Evolutionary conservation across 139 green algal genomes (phyloP).

Genomic region (Chlamydomonas urium): DNA sequence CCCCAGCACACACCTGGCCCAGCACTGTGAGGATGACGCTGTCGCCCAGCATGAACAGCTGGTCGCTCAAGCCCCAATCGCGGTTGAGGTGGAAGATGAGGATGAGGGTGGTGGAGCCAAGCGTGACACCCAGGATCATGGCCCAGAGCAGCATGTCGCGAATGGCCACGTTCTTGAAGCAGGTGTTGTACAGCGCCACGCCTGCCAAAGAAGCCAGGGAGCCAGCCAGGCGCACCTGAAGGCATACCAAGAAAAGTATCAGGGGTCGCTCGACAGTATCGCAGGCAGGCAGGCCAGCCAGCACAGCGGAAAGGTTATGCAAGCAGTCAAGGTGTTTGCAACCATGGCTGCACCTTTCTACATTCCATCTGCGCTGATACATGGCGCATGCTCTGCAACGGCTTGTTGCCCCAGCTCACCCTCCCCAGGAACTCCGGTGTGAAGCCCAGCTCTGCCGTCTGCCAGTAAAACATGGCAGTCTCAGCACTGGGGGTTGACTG

Average conservation of each 20-base stretch:
- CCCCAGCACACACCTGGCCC: slow-evolving; percentile 60
- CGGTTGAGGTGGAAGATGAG: slow-evolving; percentile 59
- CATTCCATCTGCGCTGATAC: too few relatives aligned
- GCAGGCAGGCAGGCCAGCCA: too few relatives aligned
- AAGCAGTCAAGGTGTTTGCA: too few relatives aligned
- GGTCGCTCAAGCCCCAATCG: slow-evolving; percentile 63
- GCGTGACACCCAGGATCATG: slow-evolving; percentile 61
- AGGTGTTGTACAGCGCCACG: slow-evolving; percentile 45
- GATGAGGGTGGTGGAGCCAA: slow-evolving; percentile 83
- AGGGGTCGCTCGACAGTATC: too few relatives aligned
- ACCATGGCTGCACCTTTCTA: too few relatives aligned
- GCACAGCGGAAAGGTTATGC: too few relatives aligned
- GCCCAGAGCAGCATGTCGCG: slow-evolving; percentile 48
- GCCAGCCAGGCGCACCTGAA: slow-evolving; percentile 63
- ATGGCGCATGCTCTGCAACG: too few relatives aligned
- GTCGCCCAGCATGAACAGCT: slow-evolving; percentile 92
- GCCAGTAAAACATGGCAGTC: slow-evolving; percentile 66
- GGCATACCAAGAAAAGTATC: too few relatives aligned
- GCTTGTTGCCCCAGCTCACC: too few relatives aligned
- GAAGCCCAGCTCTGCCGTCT: slow-evolving; percentile 61
- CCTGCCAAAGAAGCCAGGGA: slow-evolving; percentile 65
- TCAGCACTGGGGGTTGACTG: slow-evolving; percentile 53
- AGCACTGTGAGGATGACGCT: slow-evolving; percentile 88
- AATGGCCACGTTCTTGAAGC: slow-evolving; percentile 44
- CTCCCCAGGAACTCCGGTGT: slow-evolving; percentile 81